A percentile compares a stretch with the other conserved stretches of the same genome.
Evolutionary conservation across 2,329 filamentous ascomycete genomes (phyloP).

Genomic region (Emmonsia crescens): DNA sequence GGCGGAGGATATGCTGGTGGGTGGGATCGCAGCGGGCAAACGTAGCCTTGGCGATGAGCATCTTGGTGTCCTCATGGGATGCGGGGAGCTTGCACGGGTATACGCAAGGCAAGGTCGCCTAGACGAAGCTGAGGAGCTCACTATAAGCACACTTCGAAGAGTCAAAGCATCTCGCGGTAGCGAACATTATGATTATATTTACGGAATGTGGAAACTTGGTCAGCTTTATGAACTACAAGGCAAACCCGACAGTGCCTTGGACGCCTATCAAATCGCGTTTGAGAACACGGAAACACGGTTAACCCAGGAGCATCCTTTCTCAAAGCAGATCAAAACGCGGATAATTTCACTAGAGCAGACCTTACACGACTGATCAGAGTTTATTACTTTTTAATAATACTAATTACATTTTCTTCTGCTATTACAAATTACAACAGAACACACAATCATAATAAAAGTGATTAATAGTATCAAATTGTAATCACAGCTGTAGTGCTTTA

Average conservation of each 20-base stretch:
- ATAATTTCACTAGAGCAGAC: neutral
- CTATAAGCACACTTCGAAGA: neutral
- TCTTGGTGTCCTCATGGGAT: slow-evolving; percentile 16
- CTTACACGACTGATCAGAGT: no score
- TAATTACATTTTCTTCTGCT: no score
- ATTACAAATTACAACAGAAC: no score
- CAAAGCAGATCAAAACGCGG: neutral
- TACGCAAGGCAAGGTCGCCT: slow-evolving; percentile 14
- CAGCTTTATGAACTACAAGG: neutral
- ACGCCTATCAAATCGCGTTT: neutral
- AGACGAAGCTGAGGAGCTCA: slow-evolving; percentile 9
- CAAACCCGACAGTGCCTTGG: neutral
- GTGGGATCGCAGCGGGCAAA: slow-evolving; percentile 14
- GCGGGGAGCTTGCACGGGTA: slow-evolving; percentile 14
- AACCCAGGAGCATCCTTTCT: neutral
- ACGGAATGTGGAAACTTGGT: neutral
- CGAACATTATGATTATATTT: neutral
- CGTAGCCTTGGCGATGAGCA: slow-evolving; percentile 19
- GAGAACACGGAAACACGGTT: neutral
- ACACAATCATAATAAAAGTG: no score
- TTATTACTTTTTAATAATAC: no score
- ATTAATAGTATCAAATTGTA: no score
- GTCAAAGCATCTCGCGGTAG: slow-evolving; percentile 12
- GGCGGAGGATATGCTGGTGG: slow-evolving; percentile 14
- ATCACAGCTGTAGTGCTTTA: no score